A percentile compares a stretch with the other conserved stretches of the same genome.
Conservation (phyloP, 2,329 filamentous ascomycete species). For the Alternaria gansuensis region DNA sequence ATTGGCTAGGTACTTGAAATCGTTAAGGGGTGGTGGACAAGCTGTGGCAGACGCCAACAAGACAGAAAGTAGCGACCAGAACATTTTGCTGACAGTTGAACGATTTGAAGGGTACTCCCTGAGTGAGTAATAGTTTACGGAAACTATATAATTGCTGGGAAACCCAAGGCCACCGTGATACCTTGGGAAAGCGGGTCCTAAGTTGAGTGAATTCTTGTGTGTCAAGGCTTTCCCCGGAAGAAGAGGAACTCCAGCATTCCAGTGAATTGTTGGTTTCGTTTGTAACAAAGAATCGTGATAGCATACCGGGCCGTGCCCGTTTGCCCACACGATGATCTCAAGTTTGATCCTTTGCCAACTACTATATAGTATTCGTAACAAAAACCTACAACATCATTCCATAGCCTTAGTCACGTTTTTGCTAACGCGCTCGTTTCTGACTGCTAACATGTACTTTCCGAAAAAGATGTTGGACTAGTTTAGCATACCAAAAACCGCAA, state of each 20-base stretch:
- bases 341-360: not conserved
- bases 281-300: not conserved
- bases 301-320: not conserved
- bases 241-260: not conserved
- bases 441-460: not conserved
- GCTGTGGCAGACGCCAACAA: not conserved
- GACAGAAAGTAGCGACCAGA: not conserved
- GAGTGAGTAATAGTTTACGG: not conserved
- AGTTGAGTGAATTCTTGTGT: not conserved
- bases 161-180: not conserved
- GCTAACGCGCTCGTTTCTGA: not conserved
- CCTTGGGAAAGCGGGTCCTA: not conserved
- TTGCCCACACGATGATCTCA: not conserved
- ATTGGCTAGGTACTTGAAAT: conserved; percentile 7
- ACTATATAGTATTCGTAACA: not conserved
- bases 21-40: conserved; percentile 6
- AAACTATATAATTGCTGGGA: not conserved
- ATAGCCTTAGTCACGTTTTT: not conserved
- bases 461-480: not conserved
- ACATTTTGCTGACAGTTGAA: not conserved
- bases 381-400: not conserved
- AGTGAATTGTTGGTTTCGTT: not conserved
- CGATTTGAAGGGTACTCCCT: not conserved
- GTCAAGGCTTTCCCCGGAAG: not conserved
- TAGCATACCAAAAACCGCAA: not conserved